A percentile compares a stretch with the other conserved stretches of the same genome.
Conservation (phyloP, 1,284 basidiomycete genomes). For the Naganishia liquefaciens region DNA sequence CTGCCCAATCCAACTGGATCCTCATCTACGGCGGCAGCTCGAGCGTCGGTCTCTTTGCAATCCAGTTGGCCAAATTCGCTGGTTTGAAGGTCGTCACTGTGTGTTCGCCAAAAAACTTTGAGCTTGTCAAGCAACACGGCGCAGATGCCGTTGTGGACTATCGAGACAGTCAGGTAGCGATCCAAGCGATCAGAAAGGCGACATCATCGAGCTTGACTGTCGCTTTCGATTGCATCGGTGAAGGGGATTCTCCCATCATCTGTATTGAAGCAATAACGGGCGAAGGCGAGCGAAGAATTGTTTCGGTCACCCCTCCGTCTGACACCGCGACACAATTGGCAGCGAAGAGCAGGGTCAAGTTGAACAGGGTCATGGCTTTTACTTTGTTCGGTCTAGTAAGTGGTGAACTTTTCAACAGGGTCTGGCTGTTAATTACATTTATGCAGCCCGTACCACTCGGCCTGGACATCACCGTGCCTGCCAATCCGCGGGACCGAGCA, state of each 20-base stretch:
- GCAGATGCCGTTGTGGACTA: conserved; percentile 55
- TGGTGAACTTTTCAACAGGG: too few species aligned
- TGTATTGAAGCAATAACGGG: conserved; percentile 4
- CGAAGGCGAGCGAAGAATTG: conserved; percentile 10
- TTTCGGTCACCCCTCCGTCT: conserved; percentile 11
- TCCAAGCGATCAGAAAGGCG: conserved; percentile 40
- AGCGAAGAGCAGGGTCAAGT: conserved; percentile 36
- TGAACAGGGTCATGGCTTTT: conserved; percentile 44
- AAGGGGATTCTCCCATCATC: conserved; percentile 27
- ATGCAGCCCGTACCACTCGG: conserved; percentile 41
- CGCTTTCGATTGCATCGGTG: conserved; percentile 47
- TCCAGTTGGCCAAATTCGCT: conserved; percentile 56
- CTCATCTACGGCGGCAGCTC: conserved; percentile 57
- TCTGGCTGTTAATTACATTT: background rate
- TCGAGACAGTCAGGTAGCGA: conserved; percentile 38
- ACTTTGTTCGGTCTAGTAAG: conserved; percentile 39
- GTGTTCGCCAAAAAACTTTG: conserved; percentile 53
- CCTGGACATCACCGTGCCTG: conserved; percentile 37
- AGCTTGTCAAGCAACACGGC: conserved; percentile 54
- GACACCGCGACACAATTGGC: conserved; percentile 35
- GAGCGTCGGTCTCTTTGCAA: conserved; percentile 56
- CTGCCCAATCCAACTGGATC: conserved; percentile 28
- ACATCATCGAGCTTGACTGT: conserved; percentile 42
- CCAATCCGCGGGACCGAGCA: conserved; percentile 35
- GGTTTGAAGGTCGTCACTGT: conserved; percentile 56